Evolutionary conservation across 805 yeast genomes (phyloP).

Genomic region (Zygotorulaspora florentina): DNA sequence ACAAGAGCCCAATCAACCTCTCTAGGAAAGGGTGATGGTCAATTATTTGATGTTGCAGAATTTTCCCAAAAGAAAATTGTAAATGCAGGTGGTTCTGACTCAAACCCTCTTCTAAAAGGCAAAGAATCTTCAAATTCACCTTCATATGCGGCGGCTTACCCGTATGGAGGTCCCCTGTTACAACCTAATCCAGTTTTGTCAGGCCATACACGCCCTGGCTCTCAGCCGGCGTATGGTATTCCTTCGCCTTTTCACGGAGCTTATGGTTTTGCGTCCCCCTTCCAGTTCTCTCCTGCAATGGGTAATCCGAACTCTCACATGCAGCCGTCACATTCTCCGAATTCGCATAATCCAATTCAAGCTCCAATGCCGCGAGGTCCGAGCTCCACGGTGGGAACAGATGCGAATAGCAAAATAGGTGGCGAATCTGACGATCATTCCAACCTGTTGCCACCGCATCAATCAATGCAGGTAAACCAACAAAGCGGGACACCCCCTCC

Average conservation of each 20-base stretch:
- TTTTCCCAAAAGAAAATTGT: conserved; percentile 1
- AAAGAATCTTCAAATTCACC: conserved; percentile 14
- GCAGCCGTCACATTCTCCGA: neutral
- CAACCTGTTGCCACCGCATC: conserved; percentile 3
- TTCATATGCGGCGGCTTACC: conserved; percentile 32
- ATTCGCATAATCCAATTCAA: conserved; percentile 20
- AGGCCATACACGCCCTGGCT: conserved; percentile 23
- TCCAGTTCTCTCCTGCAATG: conserved; percentile 33
- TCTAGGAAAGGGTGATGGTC: conserved; percentile 21
- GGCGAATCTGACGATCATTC: conserved; percentile 2
- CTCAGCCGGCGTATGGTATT: conserved; percentile 24
- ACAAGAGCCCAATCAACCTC: conserved; percentile 32
- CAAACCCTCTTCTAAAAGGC: conserved; percentile 2
- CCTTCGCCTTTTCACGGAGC: conserved; percentile 32
- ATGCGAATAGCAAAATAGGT: neutral
- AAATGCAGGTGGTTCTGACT: conserved; percentile 12
- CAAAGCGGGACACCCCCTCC: conserved; percentile 31
- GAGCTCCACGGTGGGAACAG: conserved; percentile 1
- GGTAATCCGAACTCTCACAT: conserved; percentile 27
- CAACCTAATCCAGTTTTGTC: conserved; percentile 30
- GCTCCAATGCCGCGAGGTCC: conserved; percentile 2
- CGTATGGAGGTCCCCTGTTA: conserved; percentile 33
- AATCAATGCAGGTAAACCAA: conserved; percentile 19
- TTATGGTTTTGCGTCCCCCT: conserved; percentile 33
- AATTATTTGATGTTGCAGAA: conserved; percentile 9